phyloP scores from a whole-genome alignment of 495 filamentous ascomycete species.

The Tuber magnatum region DNA sequence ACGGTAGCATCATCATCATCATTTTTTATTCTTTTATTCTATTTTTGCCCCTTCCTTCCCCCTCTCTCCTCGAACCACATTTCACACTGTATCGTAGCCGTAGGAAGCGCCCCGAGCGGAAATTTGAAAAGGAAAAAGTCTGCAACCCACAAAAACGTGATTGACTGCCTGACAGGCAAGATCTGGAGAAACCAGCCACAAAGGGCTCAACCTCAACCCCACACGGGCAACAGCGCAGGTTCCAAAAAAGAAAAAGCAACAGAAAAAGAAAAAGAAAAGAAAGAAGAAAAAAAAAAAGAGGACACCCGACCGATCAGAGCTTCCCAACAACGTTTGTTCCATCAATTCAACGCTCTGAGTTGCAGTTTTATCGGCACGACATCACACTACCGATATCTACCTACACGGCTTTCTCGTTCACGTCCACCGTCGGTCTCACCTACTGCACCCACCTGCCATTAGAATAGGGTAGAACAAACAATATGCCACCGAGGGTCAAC shows the following conservation, averaged over 20 bases:
- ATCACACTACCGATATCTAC: constrained; percentile 28
- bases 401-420: constrained; percentile 13
- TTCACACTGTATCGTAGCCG: not conserved
- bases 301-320: not conserved
- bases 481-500: constrained; percentile 62
- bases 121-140: not conserved
- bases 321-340: constrained; percentile 5
- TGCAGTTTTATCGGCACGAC: constrained; percentile 3
- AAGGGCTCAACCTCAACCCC: not conserved
- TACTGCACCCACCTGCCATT: constrained; percentile 40
- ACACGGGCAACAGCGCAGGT: not conserved
- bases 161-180: constrained; percentile 2
- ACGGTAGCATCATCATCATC: no score
- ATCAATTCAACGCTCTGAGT: not conserved
- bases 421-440: not conserved
- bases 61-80: not conserved
- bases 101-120: not conserved
- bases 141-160: constrained; percentile 12
- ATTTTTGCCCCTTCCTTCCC: not conserved
- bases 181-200: not conserved
- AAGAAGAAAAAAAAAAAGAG: not conserved
- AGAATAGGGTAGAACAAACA: constrained; percentile 8
- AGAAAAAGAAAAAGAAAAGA: not conserved
- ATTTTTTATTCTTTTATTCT: not conserved
- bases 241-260: not conserved